Percentiles rank a stretch among this genome's conserved stretches.
These are phyloP conservation scores for Acanthamoeba lugdunensis DNA, from an alignment of 208 protist genomes.

Conservation along the genomic window DNA sequence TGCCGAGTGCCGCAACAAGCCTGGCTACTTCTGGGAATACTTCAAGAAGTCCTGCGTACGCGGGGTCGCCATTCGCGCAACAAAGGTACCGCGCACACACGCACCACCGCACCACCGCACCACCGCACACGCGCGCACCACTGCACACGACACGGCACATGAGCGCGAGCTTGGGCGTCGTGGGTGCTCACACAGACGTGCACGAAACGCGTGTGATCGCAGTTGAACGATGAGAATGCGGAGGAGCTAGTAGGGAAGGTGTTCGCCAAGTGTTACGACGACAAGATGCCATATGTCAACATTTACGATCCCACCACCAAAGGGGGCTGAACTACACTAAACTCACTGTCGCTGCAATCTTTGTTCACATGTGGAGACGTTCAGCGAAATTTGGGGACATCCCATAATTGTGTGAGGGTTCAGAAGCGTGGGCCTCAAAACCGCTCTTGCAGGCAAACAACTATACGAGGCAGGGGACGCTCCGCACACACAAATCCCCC, in stretches of 20 bases:
- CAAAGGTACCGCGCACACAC: neutral
- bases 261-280: slow-evolving; percentile 4
- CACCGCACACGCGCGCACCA: too few relatives aligned
- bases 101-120: too few relatives aligned
- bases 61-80: neutral
- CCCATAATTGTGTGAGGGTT: too few relatives aligned
- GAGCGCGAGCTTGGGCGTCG: neutral
- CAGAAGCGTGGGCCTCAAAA: too few relatives aligned
- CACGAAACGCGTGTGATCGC: too few relatives aligned
- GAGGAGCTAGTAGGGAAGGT: neutral
- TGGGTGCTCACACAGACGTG: too few relatives aligned
- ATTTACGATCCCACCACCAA: neutral
- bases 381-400: too few relatives aligned
- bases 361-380: too few relatives aligned
- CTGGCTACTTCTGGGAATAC: slow-evolving; percentile 58
- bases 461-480: neutral
- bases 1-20: slow-evolving; percentile 51
- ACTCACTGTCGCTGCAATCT: too few relatives aligned
- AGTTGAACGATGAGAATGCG: slow-evolving; percentile 26
- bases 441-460: too few relatives aligned
- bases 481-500: neutral
- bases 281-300: slow-evolving; percentile 17
- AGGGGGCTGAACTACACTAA: too few relatives aligned
- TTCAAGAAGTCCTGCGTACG: slow-evolving; percentile 51
- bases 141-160: too few relatives aligned